phyloP scores from a whole-genome alignment of 1,284 basidiomycete species.

The Rhodotorula sp. region DNA sequence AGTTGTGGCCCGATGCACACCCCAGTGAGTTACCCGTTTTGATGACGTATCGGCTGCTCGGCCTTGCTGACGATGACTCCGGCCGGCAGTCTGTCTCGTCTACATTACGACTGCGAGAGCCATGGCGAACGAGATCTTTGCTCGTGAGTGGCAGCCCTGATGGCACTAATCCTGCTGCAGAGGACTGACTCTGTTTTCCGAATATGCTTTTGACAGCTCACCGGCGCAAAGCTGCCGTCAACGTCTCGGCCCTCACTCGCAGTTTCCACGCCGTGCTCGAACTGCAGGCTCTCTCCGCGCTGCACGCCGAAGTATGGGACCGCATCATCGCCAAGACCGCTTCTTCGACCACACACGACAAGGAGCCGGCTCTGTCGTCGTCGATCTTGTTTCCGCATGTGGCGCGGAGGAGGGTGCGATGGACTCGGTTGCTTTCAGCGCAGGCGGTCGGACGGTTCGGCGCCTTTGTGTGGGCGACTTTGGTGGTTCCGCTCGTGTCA shows the following conservation, averaged over 20 bases:
- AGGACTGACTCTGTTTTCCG: neutral
- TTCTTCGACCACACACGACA: neutral
- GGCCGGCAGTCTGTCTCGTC: neutral
- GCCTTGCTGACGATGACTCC: neutral
- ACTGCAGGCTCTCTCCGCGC: neutral
- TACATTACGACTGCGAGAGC: neutral
- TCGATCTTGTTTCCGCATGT: neutral
- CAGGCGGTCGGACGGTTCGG: conserved; percentile 1
- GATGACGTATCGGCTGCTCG: neutral
- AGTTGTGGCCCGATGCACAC: neutral
- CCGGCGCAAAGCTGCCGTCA: neutral
- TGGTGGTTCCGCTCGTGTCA: neutral
- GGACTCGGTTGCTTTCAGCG: neutral
- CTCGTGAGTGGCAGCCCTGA: neutral
- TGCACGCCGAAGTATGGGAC: neutral
- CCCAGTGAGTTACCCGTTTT: neutral
- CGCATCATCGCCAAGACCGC: conserved; percentile 1
- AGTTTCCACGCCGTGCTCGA: neutral
- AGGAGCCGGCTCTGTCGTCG: neutral
- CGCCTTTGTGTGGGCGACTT: neutral
- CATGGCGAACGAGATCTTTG: neutral
- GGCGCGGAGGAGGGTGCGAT: neutral
- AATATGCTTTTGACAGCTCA: neutral
- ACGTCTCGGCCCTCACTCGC: neutral
- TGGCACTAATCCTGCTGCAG: too few relatives aligned